Conservation (phyloP, 2,329 filamentous ascomycete species). For the Trichoderma endophyticum region DNA sequence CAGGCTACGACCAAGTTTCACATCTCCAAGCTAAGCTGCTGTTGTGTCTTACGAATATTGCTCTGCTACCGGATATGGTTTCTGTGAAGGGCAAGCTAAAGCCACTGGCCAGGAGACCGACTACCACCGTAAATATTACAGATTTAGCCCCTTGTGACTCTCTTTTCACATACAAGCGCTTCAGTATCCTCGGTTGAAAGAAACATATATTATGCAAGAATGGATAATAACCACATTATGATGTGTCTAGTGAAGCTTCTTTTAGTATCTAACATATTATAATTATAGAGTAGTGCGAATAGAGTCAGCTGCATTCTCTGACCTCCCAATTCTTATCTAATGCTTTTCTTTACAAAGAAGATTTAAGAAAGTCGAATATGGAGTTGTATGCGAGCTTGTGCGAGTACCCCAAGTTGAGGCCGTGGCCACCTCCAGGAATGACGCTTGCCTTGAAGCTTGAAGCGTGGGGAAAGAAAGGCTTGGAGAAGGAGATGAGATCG, state of each 20-base stretch:
- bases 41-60: not conserved
- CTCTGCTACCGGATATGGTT: not conserved
- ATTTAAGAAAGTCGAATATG: slow-evolving; percentile 38
- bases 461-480: slow-evolving; percentile 41
- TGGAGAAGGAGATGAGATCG: slow-evolving; percentile 42
- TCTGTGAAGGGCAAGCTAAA: not conserved
- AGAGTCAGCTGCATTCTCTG: not conserved
- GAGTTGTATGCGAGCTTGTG: slow-evolving; percentile 32
- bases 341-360: not conserved
- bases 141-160: not conserved
- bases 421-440: slow-evolving; percentile 50
- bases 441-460: slow-evolving; percentile 51
- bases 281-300: not conserved
- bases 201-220: not conserved
- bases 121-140: not conserved
- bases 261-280: not conserved
- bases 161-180: not conserved
- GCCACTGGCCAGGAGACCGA: not conserved
- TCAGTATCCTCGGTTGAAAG: not conserved
- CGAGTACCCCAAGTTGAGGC: slow-evolving; percentile 46
- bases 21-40: not conserved
- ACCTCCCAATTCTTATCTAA: not conserved
- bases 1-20: too few relatives aligned
- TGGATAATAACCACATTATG: not conserved
- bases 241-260: not conserved